Conservation (phyloP, 768 basidiomycete genomes). For the Russula sp. region DNA sequence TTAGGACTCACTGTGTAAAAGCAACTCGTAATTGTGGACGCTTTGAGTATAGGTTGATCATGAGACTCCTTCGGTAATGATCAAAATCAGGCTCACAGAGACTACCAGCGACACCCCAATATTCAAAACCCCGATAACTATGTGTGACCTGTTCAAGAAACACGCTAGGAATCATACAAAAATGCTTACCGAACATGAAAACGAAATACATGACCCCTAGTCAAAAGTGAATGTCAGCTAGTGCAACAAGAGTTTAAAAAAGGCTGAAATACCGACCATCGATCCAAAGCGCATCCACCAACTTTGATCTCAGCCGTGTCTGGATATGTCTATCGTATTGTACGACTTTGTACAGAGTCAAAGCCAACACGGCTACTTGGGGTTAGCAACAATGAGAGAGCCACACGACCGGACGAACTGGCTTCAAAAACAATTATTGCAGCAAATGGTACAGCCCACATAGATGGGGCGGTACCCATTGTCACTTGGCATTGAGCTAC, state of each 20-base stretch:
- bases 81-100: background rate
- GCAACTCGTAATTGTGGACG: conserved; percentile 1
- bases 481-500: background rate
- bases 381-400: background rate
- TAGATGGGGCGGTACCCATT: background rate
- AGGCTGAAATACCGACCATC: background rate
- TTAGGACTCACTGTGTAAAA: conserved; percentile 4
- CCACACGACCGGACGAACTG: background rate
- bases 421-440: conserved; percentile 6
- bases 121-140: conserved; percentile 15
- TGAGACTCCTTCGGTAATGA: background rate
- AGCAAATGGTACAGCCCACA: conserved; percentile 7
- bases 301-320: background rate
- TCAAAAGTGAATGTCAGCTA: background rate
- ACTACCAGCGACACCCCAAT: conserved; percentile 6
- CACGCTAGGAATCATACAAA: background rate
- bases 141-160: background rate
- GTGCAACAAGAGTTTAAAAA: background rate
- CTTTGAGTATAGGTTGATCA: background rate
- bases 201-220: conserved; percentile 18
- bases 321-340: background rate
- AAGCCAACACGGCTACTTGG: background rate
- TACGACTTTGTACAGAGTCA: conserved; percentile 13
- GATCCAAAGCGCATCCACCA: conserved; percentile 15
- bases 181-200: conserved; percentile 17